phyloP scores from a whole-genome alignment of 2,329 filamentous ascomycete genomes.

The Domatiomyces catenatus region DNA sequence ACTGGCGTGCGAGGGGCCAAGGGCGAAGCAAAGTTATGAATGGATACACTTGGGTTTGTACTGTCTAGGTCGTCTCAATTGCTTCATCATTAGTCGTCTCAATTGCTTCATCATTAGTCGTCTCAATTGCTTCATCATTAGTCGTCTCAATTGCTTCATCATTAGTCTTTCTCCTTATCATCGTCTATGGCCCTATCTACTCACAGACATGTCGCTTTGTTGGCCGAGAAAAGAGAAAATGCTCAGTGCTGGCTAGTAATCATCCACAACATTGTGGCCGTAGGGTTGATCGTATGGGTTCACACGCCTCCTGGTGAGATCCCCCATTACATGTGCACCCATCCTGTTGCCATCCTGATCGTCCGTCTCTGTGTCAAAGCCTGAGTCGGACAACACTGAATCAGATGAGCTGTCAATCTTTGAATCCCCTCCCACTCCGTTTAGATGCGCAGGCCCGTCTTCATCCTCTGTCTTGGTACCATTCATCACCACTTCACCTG shows the following conservation, averaged over 20 bases:
- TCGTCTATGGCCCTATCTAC: too few relatives aligned
- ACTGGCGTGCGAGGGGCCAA: conserved; percentile 40
- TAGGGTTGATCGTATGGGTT: not conserved
- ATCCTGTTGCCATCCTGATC: not conserved
- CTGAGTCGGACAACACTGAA: not conserved
- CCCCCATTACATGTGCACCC: not conserved
- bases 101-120: too few relatives aligned
- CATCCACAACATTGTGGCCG: too few relatives aligned
- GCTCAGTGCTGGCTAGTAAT: too few relatives aligned
- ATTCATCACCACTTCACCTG: not conserved
- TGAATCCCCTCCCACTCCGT: not conserved
- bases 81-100: too few relatives aligned
- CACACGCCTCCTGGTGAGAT: not conserved
- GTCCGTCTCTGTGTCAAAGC: not conserved
- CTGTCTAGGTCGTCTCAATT: not conserved
- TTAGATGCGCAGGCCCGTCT: not conserved
- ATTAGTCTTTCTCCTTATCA: too few relatives aligned
- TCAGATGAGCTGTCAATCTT: not conserved
- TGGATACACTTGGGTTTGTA: not conserved
- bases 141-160: too few relatives aligned
- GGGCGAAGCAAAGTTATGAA: conserved; percentile 22
- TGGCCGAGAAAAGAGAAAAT: too few relatives aligned
- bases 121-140: too few relatives aligned
- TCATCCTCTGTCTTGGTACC: not conserved
- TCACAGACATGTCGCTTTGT: too few relatives aligned